Evolutionary conservation across 352 stramenopile species (phyloP).

Genomic region (Phytophthora pseudosyringae): DNA sequence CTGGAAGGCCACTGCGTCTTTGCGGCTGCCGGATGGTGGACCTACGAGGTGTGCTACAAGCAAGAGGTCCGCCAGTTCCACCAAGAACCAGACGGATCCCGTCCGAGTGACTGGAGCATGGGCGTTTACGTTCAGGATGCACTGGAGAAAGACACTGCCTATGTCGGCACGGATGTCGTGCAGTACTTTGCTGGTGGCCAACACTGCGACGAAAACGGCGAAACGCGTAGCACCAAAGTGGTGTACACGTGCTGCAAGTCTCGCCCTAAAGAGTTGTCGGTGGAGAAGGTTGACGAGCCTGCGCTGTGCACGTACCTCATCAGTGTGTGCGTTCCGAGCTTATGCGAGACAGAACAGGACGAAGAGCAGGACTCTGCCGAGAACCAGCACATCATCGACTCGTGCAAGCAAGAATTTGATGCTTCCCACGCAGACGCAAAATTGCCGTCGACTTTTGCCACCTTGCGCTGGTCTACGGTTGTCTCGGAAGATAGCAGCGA

Average conservation of each 20-base stretch:
- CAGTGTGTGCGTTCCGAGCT: constrained; percentile 75
- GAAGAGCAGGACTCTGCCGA: constrained; percentile 35
- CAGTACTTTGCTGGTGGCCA: constrained; percentile 82
- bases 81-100: constrained; percentile 73
- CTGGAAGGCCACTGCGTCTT: constrained; percentile 67
- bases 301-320: constrained; percentile 83
- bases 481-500: constrained; percentile 88
- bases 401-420: constrained; percentile 65
- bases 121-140: constrained; percentile 56
- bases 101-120: constrained; percentile 87
- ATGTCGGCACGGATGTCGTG: constrained; percentile 52
- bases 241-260: constrained; percentile 84
- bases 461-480: constrained; percentile 78
- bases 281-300: constrained; percentile 88
- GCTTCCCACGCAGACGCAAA: constrained; percentile 29
- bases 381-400: constrained; percentile 46
- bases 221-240: constrained; percentile 74
- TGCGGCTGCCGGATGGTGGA: constrained; percentile 77
- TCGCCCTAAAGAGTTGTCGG: constrained; percentile 45
- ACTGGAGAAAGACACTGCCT: constrained; percentile 28
- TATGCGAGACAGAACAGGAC: constrained; percentile 55
- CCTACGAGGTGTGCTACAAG: constrained; percentile 86
- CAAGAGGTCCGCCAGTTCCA: constrained; percentile 86
- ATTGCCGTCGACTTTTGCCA: constrained; percentile 61
- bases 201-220: constrained; percentile 85